Evolutionary conservation across 1,284 basidiomycete genomes (phyloP), one percentile per base, ranked within the genome.

Genomic region (Gymnopus androsaceus): DNA sequence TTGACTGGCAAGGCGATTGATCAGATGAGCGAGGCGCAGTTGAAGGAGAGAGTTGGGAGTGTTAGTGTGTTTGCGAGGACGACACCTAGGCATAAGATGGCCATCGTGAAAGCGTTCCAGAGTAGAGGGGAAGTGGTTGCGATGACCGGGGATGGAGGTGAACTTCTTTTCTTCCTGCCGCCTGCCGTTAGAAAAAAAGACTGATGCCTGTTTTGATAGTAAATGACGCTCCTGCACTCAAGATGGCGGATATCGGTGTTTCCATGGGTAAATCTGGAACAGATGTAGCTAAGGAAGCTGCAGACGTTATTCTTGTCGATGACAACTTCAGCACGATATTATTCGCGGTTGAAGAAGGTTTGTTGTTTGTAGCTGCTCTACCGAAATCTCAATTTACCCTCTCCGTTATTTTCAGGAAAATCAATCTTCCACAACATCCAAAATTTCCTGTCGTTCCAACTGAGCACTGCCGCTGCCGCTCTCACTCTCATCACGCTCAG

Each of bases 341-440:
- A 19, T 90, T 93, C 7, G 96, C 95, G 1, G 87, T 98, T 44
- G 95, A 98, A 74, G 96, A 99, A 79, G 96, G 92, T 87, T 49
- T 49, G 76, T 68, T 38, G 36, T 49, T 12, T 36, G 37, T 28
- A 57, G 41, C 31, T 34, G 17, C 3, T 17, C 28, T 11, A 17
- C 7, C 47, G 2, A 25, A 37, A 5, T 19, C 21, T 33, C 8
- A 21, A 31, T 49, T 42, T 58, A 25, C 58, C 38, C 25, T 27
- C 46, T 50, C 54, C n/a, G n/a, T n/a, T n/a, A n/a, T 33, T 45
- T 54, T 11, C 61, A 90, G 89, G 92, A 55, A 96, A 98, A 85
- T 92, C 92, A 3, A 98, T 98, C 66, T 99, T 98, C 73, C 94
- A 96, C 75, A 98, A 99, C 67, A 97, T 98, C 66, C 95, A 98